Conservation (phyloP, 2,329 filamentous ascomycete species). For the Calcarisporium arbuscula region DNA sequence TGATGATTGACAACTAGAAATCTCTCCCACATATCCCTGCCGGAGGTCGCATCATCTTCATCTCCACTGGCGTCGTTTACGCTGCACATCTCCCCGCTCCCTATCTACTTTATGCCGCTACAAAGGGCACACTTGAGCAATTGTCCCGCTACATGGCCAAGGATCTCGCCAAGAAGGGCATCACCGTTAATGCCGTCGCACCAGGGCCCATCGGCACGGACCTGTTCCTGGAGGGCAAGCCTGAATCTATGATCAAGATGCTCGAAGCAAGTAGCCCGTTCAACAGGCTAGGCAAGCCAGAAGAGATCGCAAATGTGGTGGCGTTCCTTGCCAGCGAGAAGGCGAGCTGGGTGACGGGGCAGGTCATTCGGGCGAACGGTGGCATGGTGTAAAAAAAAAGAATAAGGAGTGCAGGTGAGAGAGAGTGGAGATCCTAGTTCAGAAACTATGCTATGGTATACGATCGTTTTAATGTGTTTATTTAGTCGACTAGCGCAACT, state of each 20-base stretch:
- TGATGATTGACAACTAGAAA: too few relatives aligned
- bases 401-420: too few relatives aligned
- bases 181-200: slow-evolving; percentile 38
- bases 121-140: slow-evolving; percentile 56
- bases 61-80: slow-evolving; percentile 37
- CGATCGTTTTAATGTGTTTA: too few relatives aligned
- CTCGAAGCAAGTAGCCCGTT: slow-evolving; percentile 22
- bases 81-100: slow-evolving; percentile 31
- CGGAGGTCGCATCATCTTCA: slow-evolving; percentile 43
- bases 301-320: slow-evolving; percentile 14
- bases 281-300: slow-evolving; percentile 13
- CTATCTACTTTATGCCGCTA: slow-evolving; percentile 47
- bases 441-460: too few relatives aligned
- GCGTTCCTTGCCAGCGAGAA: slow-evolving; percentile 14
- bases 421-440: too few relatives aligned
- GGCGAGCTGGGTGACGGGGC: slow-evolving; percentile 13
- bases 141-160: slow-evolving; percentile 49
- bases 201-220: slow-evolving; percentile 47
- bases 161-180: slow-evolving; percentile 44
- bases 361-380: slow-evolving; percentile 15
- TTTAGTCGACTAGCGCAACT: too few relatives aligned
- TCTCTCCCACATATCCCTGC: slow-evolving; percentile 43
- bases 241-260: slow-evolving; percentile 35
- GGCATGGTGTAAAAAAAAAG: slow-evolving; percentile 9
- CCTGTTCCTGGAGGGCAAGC: slow-evolving; percentile 46